These are phyloP conservation scores for Penicillium sp. DNA, from an alignment of 2,329 filamentous ascomycete genomes.

Conservation along the genomic window DNA sequence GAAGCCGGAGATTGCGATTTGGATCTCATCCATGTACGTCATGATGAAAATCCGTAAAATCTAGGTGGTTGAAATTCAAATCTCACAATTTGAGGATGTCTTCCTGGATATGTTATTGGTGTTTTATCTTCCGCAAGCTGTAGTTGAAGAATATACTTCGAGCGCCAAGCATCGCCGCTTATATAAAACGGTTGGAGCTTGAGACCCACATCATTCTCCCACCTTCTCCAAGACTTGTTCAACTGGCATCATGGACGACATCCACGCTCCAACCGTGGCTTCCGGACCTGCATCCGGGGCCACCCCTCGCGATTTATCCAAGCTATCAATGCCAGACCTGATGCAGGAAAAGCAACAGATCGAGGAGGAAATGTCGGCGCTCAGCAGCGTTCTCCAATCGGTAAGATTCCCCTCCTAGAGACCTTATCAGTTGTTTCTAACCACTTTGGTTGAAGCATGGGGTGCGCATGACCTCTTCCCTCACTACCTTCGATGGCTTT, in stretches of 20 bases:
- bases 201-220: slow-evolving; percentile 22
- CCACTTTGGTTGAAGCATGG: slow-evolving; percentile 68
- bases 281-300: slow-evolving; percentile 72
- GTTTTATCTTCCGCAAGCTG: background rate
- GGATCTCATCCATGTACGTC: slow-evolving; percentile 28
- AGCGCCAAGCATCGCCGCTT: slow-evolving; percentile 20
- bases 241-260: slow-evolving; percentile 58
- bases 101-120: background rate
- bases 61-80: slow-evolving; percentile 20
- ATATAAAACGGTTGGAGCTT: slow-evolving; percentile 11
- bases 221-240: slow-evolving; percentile 40
- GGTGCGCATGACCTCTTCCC: slow-evolving; percentile 85
- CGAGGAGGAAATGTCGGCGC: slow-evolving; percentile 82
- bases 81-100: background rate
- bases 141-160: slow-evolving; percentile 2
- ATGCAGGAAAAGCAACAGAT: slow-evolving; percentile 81
- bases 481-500: slow-evolving; percentile 88
- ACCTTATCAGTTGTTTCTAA: slow-evolving; percentile 13
- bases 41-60: slow-evolving; percentile 9
- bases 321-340: slow-evolving; percentile 75
- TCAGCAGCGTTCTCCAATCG: slow-evolving; percentile 84
- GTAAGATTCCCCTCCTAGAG: slow-evolving; percentile 55
- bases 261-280: slow-evolving; percentile 70
- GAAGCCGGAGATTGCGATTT: slow-evolving; percentile 17
- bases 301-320: slow-evolving; percentile 61